These are phyloP conservation scores for Chlorophyllum brunneum DNA, from an alignment of 768 basidiomycete species.

Conservation along the genomic window DNA sequence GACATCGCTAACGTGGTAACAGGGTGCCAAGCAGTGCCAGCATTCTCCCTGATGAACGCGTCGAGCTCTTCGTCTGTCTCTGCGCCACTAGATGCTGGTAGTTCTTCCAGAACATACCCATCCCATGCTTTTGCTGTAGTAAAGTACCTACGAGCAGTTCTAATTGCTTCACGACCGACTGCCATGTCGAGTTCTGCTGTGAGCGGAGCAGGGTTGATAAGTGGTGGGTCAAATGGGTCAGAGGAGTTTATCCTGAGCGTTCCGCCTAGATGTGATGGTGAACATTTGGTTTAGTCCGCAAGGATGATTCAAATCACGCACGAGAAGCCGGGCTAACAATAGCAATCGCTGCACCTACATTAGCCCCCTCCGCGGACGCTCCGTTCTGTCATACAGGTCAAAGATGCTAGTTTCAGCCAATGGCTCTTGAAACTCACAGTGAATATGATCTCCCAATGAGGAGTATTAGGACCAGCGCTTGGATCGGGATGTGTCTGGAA, in stretches of 20 bases:
- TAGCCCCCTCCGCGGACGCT: not conserved
- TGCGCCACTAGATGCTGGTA: not conserved
- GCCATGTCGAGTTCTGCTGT: constrained; percentile 17
- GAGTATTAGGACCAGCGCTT: constrained; percentile 18
- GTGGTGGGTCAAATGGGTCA: constrained; percentile 11
- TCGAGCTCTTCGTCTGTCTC: constrained; percentile 4
- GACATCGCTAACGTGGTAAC: constrained; percentile 13
- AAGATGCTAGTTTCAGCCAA: not conserved
- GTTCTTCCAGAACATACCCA: not conserved
- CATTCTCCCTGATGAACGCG: not conserved
- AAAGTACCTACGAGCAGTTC: not conserved
- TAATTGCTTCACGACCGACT: constrained; percentile 16
- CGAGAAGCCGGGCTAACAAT: constrained; percentile 14
- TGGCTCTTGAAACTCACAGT: not conserved
- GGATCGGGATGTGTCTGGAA: constrained; percentile 17
- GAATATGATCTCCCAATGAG: constrained; percentile 20
- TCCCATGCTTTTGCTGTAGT: constrained; percentile 9
- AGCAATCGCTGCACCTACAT: not conserved
- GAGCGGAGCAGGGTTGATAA: constrained; percentile 12
- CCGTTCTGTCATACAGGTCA: not conserved
- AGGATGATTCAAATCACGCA: not conserved
- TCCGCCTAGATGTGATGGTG: not conserved
- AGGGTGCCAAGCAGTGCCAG: not conserved
- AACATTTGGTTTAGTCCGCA: not conserved
- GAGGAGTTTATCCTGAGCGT: constrained; percentile 12